These are phyloP conservation scores for Termitomyces sp. DNA, from an alignment of 768 basidiomycete species.

Conservation along the genomic window DNA sequence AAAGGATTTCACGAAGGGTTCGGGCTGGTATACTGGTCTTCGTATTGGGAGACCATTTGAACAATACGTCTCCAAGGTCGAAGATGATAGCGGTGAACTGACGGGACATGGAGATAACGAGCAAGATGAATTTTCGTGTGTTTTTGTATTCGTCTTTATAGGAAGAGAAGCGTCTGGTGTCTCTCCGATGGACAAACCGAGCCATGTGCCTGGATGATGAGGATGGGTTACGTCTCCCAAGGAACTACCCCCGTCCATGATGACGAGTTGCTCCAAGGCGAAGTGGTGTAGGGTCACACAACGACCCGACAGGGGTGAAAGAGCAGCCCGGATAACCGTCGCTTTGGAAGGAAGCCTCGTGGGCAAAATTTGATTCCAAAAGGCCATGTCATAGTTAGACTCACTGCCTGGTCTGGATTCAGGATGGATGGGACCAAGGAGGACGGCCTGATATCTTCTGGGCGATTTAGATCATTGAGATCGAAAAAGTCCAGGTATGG, in stretches of 20 bases:
- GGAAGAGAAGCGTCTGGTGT: neutral
- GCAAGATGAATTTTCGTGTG: neutral
- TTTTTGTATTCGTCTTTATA: conserved; percentile 10
- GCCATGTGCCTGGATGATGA: conserved; percentile 16
- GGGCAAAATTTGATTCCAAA: conserved; percentile 5
- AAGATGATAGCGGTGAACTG: conserved; percentile 39
- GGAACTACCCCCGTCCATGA: conserved; percentile 8
- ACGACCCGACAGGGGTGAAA: conserved; percentile 8
- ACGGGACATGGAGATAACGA: conserved; percentile 5
- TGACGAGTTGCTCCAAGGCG: conserved; percentile 18
- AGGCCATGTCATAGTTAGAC: too few species aligned
- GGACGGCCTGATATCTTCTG: neutral
- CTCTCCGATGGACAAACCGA: neutral
- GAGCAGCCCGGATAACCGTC: conserved; percentile 4
- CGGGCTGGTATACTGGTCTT: conserved; percentile 39
- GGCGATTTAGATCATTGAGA: neutral
- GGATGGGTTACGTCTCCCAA: conserved; percentile 3
- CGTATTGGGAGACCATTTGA: conserved; percentile 48
- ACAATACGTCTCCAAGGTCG: conserved; percentile 55
- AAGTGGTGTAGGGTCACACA: conserved; percentile 3
- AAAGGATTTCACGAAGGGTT: conserved; percentile 37
- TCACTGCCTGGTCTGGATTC: too few species aligned
- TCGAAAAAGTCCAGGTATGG: neutral
- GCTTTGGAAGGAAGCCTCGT: conserved; percentile 9
- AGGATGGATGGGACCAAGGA: conserved; percentile 1